Evolutionary conservation across 768 basidiomycete genomes (phyloP), one percentile per base, ranked within the genome.

Genomic region (Boletus speciosus): DNA sequence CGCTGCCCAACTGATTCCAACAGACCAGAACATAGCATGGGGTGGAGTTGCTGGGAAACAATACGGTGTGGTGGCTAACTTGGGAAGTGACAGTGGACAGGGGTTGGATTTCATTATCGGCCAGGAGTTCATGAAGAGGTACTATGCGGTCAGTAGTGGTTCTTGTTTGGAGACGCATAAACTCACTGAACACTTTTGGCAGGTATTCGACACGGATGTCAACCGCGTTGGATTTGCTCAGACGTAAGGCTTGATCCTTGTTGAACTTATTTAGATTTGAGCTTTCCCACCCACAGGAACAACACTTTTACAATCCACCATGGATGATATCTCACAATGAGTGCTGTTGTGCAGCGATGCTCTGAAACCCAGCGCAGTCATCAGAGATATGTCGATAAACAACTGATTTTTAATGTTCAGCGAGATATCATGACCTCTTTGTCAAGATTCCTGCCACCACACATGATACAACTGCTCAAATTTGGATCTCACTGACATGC

Each of bases 161-260:
- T 16, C n/a, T 14, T 29, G n/a, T 34, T 34, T 35, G 34, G 35
- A 14, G 25, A 48, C 34, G 16, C 11, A 10, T 34, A 4, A 4
- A 5, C 12, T 47, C 9, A 25, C 4, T 23, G 40, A 31, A 39
- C 6, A 0, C 16, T 27, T 35, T 32, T 39, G 41, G 9, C 27
- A 65, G 65, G 56, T 65, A 5, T 66, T 66, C 16, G 64, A 64
- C 41, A 6, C 47, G 23, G 61, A 64, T 16, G 49, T 37, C 1
- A 51, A 54, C 11, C 61, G 53, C 5, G 43, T 65, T 44, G 65
- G 65, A 23, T 64, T 64, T 42, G 68, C 49, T 16, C 42, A 59
- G 51, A 66, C 62, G 64, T 66, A n/a, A 59, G 64, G 59, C n/a
- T n/a, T 31, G 6, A 11, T 49, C 2, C 2, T 1, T 38, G n/a